Evolutionary conservation across 805 yeast genomes (phyloP), one percentile per base, ranked within the genome.

Genomic region (Candida montana): DNA sequence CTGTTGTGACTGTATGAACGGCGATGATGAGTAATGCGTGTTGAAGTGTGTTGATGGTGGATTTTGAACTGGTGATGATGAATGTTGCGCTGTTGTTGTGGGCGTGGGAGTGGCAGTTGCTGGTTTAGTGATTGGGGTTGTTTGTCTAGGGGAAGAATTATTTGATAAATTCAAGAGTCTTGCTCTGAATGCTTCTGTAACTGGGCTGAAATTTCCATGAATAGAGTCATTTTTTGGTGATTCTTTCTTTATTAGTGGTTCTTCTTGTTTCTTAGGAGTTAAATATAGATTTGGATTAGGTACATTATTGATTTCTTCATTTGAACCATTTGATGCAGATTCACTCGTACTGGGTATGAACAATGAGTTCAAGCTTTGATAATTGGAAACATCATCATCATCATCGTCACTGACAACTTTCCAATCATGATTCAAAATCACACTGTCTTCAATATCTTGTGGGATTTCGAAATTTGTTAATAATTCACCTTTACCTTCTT

Each of bases 151-250:
- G n/a, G 21, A 16, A 23, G 2, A 21, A n/a, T 12, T n/a, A 21
- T 3, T 20, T 15, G 27, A 12, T 24, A 16, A 37, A 7, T 33
- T 37, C 7, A 18, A 13, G 8, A 53, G 12, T 17, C 57, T 42
- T 12, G 46, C 40, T 23, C 54, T 47, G 40, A 53, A 53, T 2
- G 51, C 51, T 29, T 46, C 37, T 5, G 53, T 47, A 18, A 51
- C 31, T 7, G 53, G 51, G 4, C 50, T 21, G 21, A 37, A 42
- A 20, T 35, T 38, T 21, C 9, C 9, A 6, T 21, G 24, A 21
- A 9, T 21, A 7, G 24, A 21, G 24, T 21, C 24, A 21, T 21
- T 21, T 7, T n/a, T n/a, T n/a, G n/a, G n/a, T n/a, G n/a, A n/a
- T n/a, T n/a, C n/a, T n/a, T n/a, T n/a, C n/a, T 7, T 21, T 21